Evolutionary conservation across 2,329 filamentous ascomycete genomes (phyloP), one percentile per base, ranked within the genome.

Genomic region (Elsinoe arachidis): DNA sequence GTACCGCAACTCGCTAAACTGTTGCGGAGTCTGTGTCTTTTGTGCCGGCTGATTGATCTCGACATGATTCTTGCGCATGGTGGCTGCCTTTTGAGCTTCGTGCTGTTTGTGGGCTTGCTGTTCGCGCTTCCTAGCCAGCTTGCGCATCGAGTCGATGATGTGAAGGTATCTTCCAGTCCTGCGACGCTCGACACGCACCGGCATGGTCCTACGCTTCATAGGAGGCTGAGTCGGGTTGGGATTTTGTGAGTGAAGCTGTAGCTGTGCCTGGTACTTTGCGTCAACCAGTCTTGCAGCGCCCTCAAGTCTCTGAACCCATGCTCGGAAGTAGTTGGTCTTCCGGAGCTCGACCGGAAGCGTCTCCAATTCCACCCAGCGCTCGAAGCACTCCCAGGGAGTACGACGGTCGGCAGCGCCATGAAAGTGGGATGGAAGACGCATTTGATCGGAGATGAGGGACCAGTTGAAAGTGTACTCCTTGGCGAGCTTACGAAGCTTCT

Each of bases 321-420:
- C 82, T 66, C 90, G 89, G 78, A 97, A 99, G 69, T 97, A 99
- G 44, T 91, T 87, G 0, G 90, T 96, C 74, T 96, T 96, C 15
- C 87, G 85, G 86, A 97, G 95, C 63, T 99, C 93, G 10, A 86
- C 83, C 3, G 93, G 92, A 37, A 96, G 77, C 1, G 91, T 90
- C 73, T 97, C 93, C 11, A 97, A 76, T 63, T 88, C 85, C 56
- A 96, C 87, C 92, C 92, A 99, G 43, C 93, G 83, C 72, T 99
- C 93, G 65, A 99, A 99, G 69, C 93, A 99, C 73, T 99, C 93
- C 93, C 93, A 99, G 0, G 92, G 90, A 2, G 92, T 97, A 49
- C 93, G 83, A 61, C 93, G 82, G 69, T 97, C 92, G 10, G 90
- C 84, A 1, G 89, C 90, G 17, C 91, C 92, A n/a, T 84, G 80